Evolutionary conservation across 1,284 basidiomycete genomes (phyloP).

Genomic region (Ustilago trichophora): DNA sequence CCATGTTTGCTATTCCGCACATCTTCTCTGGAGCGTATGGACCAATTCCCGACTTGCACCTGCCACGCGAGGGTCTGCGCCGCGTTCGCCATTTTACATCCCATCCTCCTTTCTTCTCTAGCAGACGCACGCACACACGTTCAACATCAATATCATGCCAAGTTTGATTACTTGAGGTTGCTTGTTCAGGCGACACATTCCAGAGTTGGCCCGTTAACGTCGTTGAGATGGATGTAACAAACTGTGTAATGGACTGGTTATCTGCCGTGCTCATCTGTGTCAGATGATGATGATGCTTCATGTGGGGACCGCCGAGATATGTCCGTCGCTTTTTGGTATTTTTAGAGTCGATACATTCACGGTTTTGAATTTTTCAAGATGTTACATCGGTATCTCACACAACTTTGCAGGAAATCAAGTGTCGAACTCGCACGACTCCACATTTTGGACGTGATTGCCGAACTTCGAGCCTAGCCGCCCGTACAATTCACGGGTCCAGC

Average conservation of each 20-base stretch:
- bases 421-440: conserved; percentile 31
- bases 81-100: too few relatives aligned
- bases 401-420: neutral
- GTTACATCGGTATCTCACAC: conserved; percentile 1
- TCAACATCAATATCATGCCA: too few relatives aligned
- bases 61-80: too few relatives aligned
- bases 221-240: neutral
- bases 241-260: too few relatives aligned
- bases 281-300: too few relatives aligned
- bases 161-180: too few relatives aligned
- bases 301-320: neutral
- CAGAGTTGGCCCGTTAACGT: neutral
- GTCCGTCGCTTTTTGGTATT: neutral
- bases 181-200: too few relatives aligned
- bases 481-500: conserved; percentile 3
- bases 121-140: too few relatives aligned
- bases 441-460: conserved; percentile 11
- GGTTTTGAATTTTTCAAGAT: neutral
- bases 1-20: conserved; percentile 38
- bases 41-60: too few relatives aligned
- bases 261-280: too few relatives aligned
- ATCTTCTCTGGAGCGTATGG: conserved; percentile 43
- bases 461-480: neutral
- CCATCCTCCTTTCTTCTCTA: neutral
- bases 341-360: neutral